Percentiles rank a stretch among this genome's conserved stretches.
phyloP scores from a whole-genome alignment of 1,284 basidiomycete species.

The Entoloma clypeatum region DNA sequence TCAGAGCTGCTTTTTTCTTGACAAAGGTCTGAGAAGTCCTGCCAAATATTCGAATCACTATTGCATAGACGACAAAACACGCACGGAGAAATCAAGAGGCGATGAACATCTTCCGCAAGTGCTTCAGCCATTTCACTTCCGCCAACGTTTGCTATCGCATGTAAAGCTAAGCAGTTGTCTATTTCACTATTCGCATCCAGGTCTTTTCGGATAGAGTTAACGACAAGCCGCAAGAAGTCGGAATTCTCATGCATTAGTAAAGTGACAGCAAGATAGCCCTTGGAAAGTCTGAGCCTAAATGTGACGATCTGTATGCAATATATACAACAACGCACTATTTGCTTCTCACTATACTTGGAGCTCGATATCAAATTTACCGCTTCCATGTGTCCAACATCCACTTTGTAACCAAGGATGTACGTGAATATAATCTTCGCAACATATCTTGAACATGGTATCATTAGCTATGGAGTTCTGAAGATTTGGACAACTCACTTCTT shows the following conservation, averaged over 20 bases:
- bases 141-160: slow-evolving; percentile 98
- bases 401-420: slow-evolving; percentile 97
- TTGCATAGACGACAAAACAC: slow-evolving; percentile 27
- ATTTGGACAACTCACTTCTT: slow-evolving; percentile 74
- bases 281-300: slow-evolving; percentile 14
- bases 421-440: slow-evolving; percentile 98
- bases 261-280: slow-evolving; percentile 98
- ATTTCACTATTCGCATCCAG: slow-evolving; percentile 93
- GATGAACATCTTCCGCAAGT: slow-evolving; percentile 89
- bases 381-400: slow-evolving; percentile 99
- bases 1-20: slow-evolving; percentile 98
- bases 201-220: slow-evolving; percentile 98
- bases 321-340: slow-evolving; percentile 72
- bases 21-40: slow-evolving; percentile 95
- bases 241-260: slow-evolving; percentile 98
- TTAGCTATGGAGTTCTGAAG: slow-evolving; percentile 5
- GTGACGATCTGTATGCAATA: slow-evolving; percentile 2
- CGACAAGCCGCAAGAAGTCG: slow-evolving; percentile 91
- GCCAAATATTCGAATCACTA: slow-evolving; percentile 8
- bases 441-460: slow-evolving; percentile 52
- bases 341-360: slow-evolving; percentile 97
- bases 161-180: slow-evolving; percentile 94
- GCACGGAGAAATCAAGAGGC: slow-evolving; percentile 93
- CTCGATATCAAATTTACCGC: slow-evolving; percentile 97
- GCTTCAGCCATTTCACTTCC: slow-evolving; percentile 98